Conservation (phyloP, 2,329 filamentous ascomycete genomes). For the Drechslerella dactyloides region DNA sequence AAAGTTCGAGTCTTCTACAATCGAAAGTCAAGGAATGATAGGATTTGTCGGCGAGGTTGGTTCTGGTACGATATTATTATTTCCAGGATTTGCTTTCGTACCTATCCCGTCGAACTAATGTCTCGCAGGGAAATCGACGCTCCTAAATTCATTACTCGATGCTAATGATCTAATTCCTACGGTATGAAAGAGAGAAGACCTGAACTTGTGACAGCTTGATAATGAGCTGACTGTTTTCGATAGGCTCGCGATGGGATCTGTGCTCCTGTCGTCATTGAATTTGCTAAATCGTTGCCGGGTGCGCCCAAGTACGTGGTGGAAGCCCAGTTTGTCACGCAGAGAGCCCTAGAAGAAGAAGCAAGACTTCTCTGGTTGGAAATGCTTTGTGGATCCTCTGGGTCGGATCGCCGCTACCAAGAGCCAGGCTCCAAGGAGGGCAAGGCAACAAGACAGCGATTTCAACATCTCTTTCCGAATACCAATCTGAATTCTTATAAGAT, state of each 20-base stretch:
- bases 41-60: conserved; percentile 24
- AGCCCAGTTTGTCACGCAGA: conserved; percentile 9
- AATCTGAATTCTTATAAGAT: background rate
- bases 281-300: conserved; percentile 1
- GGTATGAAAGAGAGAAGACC: conserved; percentile 1
- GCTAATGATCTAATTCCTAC: conserved; percentile 17
- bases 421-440: conserved; percentile 18
- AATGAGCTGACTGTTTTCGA: background rate
- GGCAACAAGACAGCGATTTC: conserved; percentile 10
- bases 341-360: conserved; percentile 18
- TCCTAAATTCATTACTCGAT: conserved; percentile 29
- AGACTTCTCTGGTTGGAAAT: conserved; percentile 14
- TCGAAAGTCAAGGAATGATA: conserved; percentile 17
- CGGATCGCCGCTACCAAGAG: background rate
- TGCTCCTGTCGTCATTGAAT: conserved; percentile 15
- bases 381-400: background rate
- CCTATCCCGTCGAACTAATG: background rate
- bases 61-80: conserved; percentile 8
- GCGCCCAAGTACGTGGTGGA: conserved; percentile 2
- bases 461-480: conserved; percentile 9
- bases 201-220: background rate
- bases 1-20: background rate
- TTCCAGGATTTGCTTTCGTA: no score
- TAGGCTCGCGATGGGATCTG: conserved; percentile 15
- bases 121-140: conserved; percentile 23